Percentiles rank a stretch among this genome's conserved stretches.
phyloP scores from a whole-genome alignment of 371 early-diverging fungal genomes.

The Saksenaea vasiformis region DNA sequence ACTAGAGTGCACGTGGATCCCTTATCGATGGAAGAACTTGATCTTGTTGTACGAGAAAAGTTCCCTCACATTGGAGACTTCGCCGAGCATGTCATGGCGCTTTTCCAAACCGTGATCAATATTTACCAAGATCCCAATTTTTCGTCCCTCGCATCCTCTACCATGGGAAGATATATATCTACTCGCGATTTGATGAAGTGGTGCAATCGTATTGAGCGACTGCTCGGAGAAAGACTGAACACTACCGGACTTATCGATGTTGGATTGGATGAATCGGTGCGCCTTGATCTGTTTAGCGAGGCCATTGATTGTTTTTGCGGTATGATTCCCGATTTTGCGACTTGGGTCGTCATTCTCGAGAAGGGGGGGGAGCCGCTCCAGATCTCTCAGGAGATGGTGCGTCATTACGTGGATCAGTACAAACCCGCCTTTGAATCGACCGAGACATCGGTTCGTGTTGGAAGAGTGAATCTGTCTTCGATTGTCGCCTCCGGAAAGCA shows the following conservation, averaged over 20 bases:
- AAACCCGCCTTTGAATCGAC: constrained; percentile 62
- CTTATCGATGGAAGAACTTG: constrained; percentile 65
- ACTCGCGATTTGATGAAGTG: constrained; percentile 86
- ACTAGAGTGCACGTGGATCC: constrained; percentile 72
- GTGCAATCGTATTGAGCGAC: constrained; percentile 71
- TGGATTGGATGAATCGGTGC: constrained; percentile 42
- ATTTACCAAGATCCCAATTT: constrained; percentile 61
- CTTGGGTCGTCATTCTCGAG: constrained; percentile 64
- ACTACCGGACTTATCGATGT: constrained; percentile 24
- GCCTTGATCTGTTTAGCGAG: constrained; percentile 75
- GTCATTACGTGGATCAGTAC: constrained; percentile 73
- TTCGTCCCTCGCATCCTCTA: constrained; percentile 48
- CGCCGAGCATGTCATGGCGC: constrained; percentile 58
- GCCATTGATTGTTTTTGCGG: constrained; percentile 89
- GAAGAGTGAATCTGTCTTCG: constrained; percentile 67
- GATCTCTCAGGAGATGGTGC: constrained; percentile 71
- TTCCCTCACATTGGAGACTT: constrained; percentile 60
- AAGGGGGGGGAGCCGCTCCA: constrained; percentile 74
- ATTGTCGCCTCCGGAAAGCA: constrained; percentile 34
- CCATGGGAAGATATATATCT: constrained; percentile 62
- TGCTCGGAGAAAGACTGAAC: constrained; percentile 41
- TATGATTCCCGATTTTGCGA: constrained; percentile 74
- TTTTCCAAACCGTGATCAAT: constrained; percentile 61
- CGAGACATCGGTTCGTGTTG: constrained; percentile 58
- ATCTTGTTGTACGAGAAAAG: constrained; percentile 59